phyloP scores from a whole-genome alignment of 441 rosid genomes.

The Eruca vesicaria region DNA sequence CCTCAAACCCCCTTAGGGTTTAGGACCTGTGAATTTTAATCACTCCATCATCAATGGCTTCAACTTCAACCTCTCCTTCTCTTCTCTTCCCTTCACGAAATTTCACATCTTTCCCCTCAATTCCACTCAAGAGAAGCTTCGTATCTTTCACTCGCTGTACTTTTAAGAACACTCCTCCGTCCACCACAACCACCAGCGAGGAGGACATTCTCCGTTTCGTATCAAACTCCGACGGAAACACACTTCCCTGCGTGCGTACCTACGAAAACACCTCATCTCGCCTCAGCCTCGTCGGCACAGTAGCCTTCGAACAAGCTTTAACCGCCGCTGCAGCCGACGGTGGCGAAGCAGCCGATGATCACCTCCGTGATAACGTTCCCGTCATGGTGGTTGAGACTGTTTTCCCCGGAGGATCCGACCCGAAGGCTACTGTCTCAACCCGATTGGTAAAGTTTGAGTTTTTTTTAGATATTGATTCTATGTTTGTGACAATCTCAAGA shows the following conservation, averaged over 20 bases:
- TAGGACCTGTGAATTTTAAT: not conserved
- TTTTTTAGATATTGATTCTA: not conserved
- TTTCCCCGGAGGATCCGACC: slow-evolving; percentile 58
- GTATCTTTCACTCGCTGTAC: slow-evolving; percentile 34
- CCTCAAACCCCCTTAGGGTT: slow-evolving; percentile 15
- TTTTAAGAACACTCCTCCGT: slow-evolving; percentile 37
- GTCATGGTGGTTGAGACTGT: slow-evolving; percentile 90
- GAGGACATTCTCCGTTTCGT: slow-evolving; percentile 64
- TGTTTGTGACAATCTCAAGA: slow-evolving; percentile 7
- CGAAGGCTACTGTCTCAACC: slow-evolving; percentile 67
- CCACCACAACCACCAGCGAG: slow-evolving; percentile 35
- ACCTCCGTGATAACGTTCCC: slow-evolving; percentile 49
- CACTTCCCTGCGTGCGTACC: slow-evolving; percentile 76
- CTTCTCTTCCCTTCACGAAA: slow-evolving; percentile 33
- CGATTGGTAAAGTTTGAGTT: slow-evolving; percentile 57
- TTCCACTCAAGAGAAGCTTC: slow-evolving; percentile 19
- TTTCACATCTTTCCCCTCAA: slow-evolving; percentile 24
- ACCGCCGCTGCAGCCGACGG: slow-evolving; percentile 97
- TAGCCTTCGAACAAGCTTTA: slow-evolving; percentile 71
- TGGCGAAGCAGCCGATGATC: slow-evolving; percentile 75
- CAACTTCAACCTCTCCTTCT: slow-evolving; percentile 25
- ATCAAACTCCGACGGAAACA: slow-evolving; percentile 52
- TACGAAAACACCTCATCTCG: slow-evolving; percentile 74
- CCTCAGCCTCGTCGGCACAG: slow-evolving; percentile 72
- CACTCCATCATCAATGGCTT: slow-evolving; percentile 42